Percentiles rank a stretch among this genome's conserved stretches.
Evolutionary conservation across 192 early-diverging fungal species (phyloP).

Genomic region (Backusella mclennaniae): DNA sequence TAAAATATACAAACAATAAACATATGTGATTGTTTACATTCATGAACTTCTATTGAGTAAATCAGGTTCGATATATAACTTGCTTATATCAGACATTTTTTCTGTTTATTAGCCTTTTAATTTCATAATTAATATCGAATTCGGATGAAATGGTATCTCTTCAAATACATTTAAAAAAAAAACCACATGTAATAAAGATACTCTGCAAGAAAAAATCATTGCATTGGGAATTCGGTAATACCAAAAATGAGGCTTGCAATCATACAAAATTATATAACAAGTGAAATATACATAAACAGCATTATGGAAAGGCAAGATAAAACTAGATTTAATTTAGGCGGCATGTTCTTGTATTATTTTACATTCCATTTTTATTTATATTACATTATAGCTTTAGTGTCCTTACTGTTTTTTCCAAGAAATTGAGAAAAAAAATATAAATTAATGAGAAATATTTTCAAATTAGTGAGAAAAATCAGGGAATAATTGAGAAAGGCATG

Average conservation of each 20-base stretch:
- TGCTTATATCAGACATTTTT: not conserved
- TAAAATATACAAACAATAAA: not conserved
- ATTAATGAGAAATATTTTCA: too few relatives aligned
- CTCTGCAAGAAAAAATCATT: not conserved
- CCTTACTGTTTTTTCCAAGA: too few relatives aligned
- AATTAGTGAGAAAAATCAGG: too few relatives aligned
- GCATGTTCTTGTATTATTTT: not conserved
- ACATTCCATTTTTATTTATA: not conserved
- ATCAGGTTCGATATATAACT: not conserved
- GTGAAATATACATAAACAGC: not conserved
- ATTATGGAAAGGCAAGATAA: not conserved
- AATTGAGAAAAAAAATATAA: too few relatives aligned
- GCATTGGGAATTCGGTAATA: not conserved
- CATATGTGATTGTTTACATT: not conserved
- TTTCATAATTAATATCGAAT: too few relatives aligned
- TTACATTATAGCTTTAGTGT: not conserved
- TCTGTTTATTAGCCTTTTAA: not conserved
- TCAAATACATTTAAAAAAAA: not conserved
- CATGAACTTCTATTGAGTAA: not conserved
- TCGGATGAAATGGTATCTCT: not conserved
- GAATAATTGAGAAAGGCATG: too few relatives aligned
- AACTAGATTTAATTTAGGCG: not conserved
- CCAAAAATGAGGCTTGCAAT: not conserved
- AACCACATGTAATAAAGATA: not conserved
- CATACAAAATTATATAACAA: not conserved